phyloP scores from a whole-genome alignment of 2,329 filamentous ascomycete species.

The Cladosporium cucumerinum region DNA sequence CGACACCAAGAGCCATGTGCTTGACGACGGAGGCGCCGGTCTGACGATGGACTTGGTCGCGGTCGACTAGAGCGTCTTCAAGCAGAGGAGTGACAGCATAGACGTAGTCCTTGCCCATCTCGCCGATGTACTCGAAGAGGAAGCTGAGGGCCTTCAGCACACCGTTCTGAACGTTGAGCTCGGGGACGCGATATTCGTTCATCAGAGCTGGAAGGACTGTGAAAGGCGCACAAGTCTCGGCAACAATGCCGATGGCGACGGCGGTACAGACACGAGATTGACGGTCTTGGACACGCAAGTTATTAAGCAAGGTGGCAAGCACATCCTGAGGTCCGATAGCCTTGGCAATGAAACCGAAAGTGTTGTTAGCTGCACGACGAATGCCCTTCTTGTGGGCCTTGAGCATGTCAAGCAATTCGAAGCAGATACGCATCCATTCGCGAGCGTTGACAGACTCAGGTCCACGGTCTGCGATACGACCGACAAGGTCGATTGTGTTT shows the following conservation, averaged over 20 bases:
- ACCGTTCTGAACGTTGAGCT: constrained; percentile 98
- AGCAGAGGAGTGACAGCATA: constrained; percentile 95
- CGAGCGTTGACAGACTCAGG: constrained; percentile 94
- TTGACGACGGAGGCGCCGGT: constrained; percentile 96
- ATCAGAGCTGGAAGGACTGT: constrained; percentile 97
- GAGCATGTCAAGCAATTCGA: constrained; percentile 97
- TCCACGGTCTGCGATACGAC: constrained; percentile 94
- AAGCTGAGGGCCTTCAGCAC: constrained; percentile 96
- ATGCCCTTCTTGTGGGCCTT: constrained; percentile 99
- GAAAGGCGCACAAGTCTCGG: constrained; percentile 96
- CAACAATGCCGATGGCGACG: constrained; percentile 96
- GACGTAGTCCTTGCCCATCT: constrained; percentile 99
- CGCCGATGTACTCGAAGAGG: constrained; percentile 97
- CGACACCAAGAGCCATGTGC: constrained; percentile 95
- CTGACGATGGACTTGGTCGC: constrained; percentile 96
- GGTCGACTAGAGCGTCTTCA: constrained; percentile 94
- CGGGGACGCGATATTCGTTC: constrained; percentile 98
- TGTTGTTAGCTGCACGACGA: constrained; percentile 96
- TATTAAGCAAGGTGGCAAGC: constrained; percentile 90
- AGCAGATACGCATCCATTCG: constrained; percentile 99
- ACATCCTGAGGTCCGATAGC: constrained; percentile 98
- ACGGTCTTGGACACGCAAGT: constrained; percentile 92
- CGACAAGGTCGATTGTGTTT: constrained; percentile 96
- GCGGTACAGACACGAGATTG: constrained; percentile 98
- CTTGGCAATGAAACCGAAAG: constrained; percentile 98